Base-by-base conservation (phyloP, 345 rosid species). In the Populus nigra region DNA sequence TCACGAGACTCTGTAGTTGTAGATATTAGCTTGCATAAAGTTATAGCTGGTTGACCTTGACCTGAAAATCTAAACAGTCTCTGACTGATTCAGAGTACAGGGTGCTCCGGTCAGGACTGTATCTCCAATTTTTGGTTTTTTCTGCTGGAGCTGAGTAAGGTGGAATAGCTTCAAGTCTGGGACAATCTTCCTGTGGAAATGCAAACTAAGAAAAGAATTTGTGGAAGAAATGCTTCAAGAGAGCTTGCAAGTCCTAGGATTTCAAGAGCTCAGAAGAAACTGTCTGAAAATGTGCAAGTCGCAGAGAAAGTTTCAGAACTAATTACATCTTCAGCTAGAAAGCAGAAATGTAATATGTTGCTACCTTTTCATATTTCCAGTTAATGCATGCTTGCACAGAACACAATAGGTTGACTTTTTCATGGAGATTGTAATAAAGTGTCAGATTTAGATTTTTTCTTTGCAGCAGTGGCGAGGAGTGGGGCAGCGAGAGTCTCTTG, bases 311-410 rank as follows among this genome's bases (percentile, higher is more conserved):
- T 74, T 17, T 47, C 85, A 1, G 93, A 88, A 79, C 73, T 92
- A 68, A 90, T 92, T 76, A 84, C 94, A 27, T 92, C 96, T 73
- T 91, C 96, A 1, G 83, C 81, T 18, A 88, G 94, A 77, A 90
- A 89, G 86, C 91, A 84, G 79, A 88, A 66, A 79, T 68, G 68
- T 68, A 84, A 91, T 89, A 79, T 73, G 70, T 62, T 67, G 53
- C 63, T 72, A 65, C 47, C 31, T 20, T 25, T 35, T 18, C 50
- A 63, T 8, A 8, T 17, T 71, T 36, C 47, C 16, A 47, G 15
- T 65, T 31, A n/a, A 36, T 31, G 23, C 22, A 67, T 50, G 43
- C 47, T 25, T 61, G 62, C 27, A 57, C 33, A 38, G 69, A 63
- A 65, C 47, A 23, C 7, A 8, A 4, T 15, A 3, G 12, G 29